Percentiles rank a stretch among this genome's conserved stretches.
Conservation (phyloP, 1,284 basidiomycete genomes). For the Tylopilus sp. region DNA sequence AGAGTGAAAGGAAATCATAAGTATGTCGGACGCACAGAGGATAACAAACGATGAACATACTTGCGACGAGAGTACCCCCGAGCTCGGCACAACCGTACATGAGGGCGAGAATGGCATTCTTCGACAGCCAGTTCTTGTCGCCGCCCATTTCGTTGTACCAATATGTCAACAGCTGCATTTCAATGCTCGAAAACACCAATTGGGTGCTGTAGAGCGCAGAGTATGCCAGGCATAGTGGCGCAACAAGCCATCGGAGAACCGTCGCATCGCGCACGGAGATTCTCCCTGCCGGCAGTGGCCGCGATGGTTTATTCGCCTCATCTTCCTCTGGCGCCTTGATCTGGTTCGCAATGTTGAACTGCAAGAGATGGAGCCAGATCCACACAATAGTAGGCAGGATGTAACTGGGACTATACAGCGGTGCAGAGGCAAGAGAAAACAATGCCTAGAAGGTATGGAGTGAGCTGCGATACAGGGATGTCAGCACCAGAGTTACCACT, state of each 20-base stretch:
- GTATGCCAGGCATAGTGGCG: constrained; percentile 33
- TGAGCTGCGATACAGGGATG: constrained; percentile 2
- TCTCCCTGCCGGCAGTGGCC: constrained; percentile 39
- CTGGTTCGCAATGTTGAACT: constrained; percentile 44
- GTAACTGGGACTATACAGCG: constrained; percentile 17
- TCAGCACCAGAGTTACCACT: constrained; percentile 29
- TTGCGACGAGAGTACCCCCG: constrained; percentile 37
- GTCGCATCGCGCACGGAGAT: constrained; percentile 33
- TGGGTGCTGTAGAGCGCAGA: constrained; percentile 34
- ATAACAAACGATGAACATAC: constrained; percentile 20
- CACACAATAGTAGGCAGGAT: constrained; percentile 35
- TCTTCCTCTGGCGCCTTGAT: constrained; percentile 39
- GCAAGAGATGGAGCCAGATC: constrained; percentile 43
- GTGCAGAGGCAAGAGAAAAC: constrained; percentile 36
- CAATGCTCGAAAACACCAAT: constrained; percentile 31
- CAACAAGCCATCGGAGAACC: constrained; percentile 36
- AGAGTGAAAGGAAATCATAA: constrained; percentile 1
- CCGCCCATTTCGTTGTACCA: constrained; percentile 38
- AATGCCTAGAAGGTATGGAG: constrained; percentile 32
- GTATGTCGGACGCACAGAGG: not conserved
- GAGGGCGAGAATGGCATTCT: constrained; percentile 36
- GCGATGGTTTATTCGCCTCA: constrained; percentile 36
- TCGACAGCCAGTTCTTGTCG: constrained; percentile 35
- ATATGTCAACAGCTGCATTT: constrained; percentile 29
- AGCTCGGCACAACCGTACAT: constrained; percentile 38